Evolutionary conservation across 2,329 filamentous ascomycete genomes (phyloP).

Genomic region (Didymella lethalis): DNA sequence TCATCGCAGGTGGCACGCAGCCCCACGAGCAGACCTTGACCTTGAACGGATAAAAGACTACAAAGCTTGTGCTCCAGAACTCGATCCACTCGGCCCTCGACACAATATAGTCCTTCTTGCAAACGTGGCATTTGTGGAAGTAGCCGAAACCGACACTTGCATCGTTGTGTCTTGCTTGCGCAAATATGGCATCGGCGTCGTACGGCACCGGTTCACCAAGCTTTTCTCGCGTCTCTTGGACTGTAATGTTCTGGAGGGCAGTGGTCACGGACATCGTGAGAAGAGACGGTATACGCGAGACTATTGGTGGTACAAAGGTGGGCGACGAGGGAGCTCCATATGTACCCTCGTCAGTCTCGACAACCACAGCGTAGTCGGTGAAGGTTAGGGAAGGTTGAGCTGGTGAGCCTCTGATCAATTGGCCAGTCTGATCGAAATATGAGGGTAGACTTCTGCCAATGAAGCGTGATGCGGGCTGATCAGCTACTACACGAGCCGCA

Average conservation of each 20-base stretch:
- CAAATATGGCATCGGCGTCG: conserved; percentile 26
- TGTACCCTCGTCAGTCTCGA: conserved; percentile 30
- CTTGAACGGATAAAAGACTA: conserved; percentile 31
- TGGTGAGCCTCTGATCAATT: conserved; percentile 25
- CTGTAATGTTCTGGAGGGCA: conserved; percentile 22
- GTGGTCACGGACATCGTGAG: conserved; percentile 25
- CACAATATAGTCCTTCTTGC: conserved; percentile 39
- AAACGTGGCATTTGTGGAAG: conserved; percentile 38
- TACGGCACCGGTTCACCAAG: conserved; percentile 19
- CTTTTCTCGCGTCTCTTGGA: conserved; percentile 16
- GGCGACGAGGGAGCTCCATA: conserved; percentile 26
- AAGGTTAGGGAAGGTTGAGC: conserved; percentile 11
- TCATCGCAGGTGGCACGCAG: conserved; percentile 38
- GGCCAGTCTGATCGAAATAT: conserved; percentile 35
- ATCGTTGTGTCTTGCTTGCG: conserved; percentile 26
- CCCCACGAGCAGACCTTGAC: conserved; percentile 45
- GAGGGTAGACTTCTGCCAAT: conserved; percentile 31
- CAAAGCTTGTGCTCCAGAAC: conserved; percentile 31
- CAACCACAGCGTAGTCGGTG: conserved; percentile 24
- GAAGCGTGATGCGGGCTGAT: conserved; percentile 18
- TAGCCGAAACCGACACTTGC: conserved; percentile 25
- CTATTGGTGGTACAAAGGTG: conserved; percentile 29
- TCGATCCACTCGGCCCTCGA: conserved; percentile 45
- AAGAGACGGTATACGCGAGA: conserved; percentile 26
- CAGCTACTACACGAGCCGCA: background rate